These are phyloP conservation scores for Neoarthrinium moseri DNA, from an alignment of 2,329 filamentous ascomycete genomes.

Conservation along the genomic window DNA sequence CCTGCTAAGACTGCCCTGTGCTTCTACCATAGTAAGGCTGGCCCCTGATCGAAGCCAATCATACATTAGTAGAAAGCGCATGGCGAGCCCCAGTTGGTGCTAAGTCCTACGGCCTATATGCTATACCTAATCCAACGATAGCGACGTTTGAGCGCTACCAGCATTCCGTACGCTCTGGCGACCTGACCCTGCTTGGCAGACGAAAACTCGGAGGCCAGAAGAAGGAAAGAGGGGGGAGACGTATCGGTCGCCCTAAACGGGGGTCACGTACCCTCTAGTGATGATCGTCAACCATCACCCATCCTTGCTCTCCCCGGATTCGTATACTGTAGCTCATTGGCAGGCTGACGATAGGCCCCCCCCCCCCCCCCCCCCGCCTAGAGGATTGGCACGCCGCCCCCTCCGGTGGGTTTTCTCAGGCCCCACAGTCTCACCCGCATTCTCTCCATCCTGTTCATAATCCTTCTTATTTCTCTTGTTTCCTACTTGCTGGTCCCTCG, in stretches of 20 bases:
- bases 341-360: neutral
- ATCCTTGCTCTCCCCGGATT: slow-evolving; percentile 9
- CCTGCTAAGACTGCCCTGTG: too few species aligned
- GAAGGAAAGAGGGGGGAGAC: neutral
- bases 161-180: neutral
- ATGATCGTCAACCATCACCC: neutral
- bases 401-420: slow-evolving; percentile 2
- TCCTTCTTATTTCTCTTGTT: neutral
- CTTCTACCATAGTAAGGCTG: too few species aligned
- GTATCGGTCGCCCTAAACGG: neutral
- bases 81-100: too few species aligned
- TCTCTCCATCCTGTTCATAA: neutral
- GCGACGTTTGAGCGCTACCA: too few species aligned
- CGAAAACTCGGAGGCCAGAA: neutral
- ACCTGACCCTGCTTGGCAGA: neutral
- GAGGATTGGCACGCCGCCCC: neutral
- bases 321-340: slow-evolving; percentile 1
- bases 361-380: too few species aligned
- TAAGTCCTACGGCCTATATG: too few species aligned
- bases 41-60: too few species aligned
- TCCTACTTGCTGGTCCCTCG: neutral
- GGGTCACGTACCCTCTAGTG: neutral
- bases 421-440: slow-evolving; percentile 1
- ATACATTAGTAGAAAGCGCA: too few species aligned
- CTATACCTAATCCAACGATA: neutral